Evolutionary conservation across 805 yeast species (phyloP).

Genomic region (Wickerhamia fluorescens): DNA sequence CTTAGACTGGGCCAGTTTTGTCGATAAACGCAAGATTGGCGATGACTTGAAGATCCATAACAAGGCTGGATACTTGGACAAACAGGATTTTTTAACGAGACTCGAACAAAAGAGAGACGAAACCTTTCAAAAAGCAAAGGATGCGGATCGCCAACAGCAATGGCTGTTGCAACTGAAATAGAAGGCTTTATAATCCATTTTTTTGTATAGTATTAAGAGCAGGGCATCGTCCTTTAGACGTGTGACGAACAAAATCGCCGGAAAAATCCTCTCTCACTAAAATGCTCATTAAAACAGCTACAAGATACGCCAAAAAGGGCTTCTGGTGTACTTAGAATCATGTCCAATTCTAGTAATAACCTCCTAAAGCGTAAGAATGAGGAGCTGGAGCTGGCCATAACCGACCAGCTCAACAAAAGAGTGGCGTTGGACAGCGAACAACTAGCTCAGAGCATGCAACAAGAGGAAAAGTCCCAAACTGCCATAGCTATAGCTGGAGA

Average conservation of each 20-base stretch:
- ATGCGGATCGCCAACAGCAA: conserved; percentile 18
- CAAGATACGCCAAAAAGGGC: too few relatives aligned
- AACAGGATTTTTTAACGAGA: conserved; percentile 79
- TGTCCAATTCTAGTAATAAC: too few relatives aligned
- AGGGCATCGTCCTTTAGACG: too few relatives aligned
- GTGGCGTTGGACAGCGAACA: conserved; percentile 66
- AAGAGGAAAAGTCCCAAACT: conserved; percentile 35
- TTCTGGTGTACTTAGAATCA: too few relatives aligned
- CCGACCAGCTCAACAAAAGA: conserved; percentile 52
- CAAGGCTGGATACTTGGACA: conserved; percentile 86
- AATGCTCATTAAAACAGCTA: too few relatives aligned
- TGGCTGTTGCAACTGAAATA: conserved; percentile 7
- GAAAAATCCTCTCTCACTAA: too few relatives aligned
- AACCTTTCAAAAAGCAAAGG: conserved; percentile 39
- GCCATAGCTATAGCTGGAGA: conserved; percentile 38
- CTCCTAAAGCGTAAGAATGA: conserved; percentile 71
- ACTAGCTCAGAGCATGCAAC: conserved; percentile 35
- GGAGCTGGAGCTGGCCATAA: conserved; percentile 36
- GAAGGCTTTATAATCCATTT: too few relatives aligned
- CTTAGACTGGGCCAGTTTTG: conserved; percentile 92
- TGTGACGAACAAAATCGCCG: too few relatives aligned
- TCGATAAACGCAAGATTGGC: conserved; percentile 74
- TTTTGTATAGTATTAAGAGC: too few relatives aligned
- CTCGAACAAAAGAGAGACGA: conserved; percentile 56
- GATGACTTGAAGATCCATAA: conserved; percentile 78